Conservation (phyloP, 345 rosid species). For the Rhodamnia rubescens region DNA sequence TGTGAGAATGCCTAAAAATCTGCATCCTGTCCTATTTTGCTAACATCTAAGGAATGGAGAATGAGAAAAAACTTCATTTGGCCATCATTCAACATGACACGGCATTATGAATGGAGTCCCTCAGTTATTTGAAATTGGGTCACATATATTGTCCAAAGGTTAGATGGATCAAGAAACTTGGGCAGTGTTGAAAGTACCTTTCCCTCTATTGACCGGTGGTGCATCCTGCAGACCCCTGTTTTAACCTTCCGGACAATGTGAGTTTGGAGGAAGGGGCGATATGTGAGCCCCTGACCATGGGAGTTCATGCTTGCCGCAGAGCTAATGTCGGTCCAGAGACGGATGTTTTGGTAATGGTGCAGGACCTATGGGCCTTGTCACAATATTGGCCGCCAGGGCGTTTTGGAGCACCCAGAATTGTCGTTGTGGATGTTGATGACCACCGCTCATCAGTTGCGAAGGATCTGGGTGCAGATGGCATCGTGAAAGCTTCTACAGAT, state of each 20-base stretch:
- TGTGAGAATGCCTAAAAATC: no score
- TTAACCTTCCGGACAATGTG: constrained; percentile 72
- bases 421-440: constrained; percentile 66
- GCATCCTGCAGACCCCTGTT: constrained; percentile 83
- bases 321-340: constrained; percentile 69
- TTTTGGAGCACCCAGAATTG: constrained; percentile 69
- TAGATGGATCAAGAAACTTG: background rate
- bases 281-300: constrained; percentile 86
- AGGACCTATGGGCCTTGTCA: constrained; percentile 88
- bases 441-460: constrained; percentile 63
- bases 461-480: constrained; percentile 55
- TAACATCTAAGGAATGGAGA: background rate
- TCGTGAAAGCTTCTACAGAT: constrained; percentile 50
- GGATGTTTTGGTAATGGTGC: constrained; percentile 62
- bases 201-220: constrained; percentile 41
- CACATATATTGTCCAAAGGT: background rate
- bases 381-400: constrained; percentile 74
- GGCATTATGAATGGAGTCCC: background rate
- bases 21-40: no score
- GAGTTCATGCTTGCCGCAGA: constrained; percentile 79
- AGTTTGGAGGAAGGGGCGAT: constrained; percentile 92
- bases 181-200: background rate
- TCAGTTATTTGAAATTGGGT: background rate
- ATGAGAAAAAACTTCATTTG: background rate
- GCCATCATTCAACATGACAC: background rate